phyloP scores from a whole-genome alignment of 768 basidiomycete species.

The Calocera viscosa region DNA sequence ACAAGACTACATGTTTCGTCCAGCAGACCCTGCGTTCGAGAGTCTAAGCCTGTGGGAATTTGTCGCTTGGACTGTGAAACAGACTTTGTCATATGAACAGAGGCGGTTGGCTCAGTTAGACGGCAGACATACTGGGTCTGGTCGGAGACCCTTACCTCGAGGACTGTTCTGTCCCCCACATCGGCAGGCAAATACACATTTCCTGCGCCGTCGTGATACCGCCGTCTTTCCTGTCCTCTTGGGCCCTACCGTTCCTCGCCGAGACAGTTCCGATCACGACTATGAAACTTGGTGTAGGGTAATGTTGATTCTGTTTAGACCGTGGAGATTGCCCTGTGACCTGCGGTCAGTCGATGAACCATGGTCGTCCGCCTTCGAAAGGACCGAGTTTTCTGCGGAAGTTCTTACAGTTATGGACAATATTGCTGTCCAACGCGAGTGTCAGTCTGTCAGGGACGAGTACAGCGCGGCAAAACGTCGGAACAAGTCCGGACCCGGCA shows the following conservation, averaged over 20 bases:
- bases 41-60: neutral
- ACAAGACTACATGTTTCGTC: no score
- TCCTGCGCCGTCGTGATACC: neutral
- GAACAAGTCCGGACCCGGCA: no score
- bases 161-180: no score
- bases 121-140: no score
- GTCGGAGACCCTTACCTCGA: no score
- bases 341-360: constrained; percentile 17
- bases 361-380: constrained; percentile 19
- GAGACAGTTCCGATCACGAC: neutral
- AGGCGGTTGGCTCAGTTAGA: neutral
- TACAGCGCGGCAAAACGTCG: no score
- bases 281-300: neutral
- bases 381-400: constrained; percentile 18
- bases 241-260: neutral
- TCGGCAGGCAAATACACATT: neutral
- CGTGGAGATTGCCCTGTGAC: constrained; percentile 22
- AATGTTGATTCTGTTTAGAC: constrained; percentile 14
- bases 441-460: no score
- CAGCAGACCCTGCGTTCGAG: no score
- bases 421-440: no score
- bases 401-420: no score
- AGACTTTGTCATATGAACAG: neutral
- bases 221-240: neutral
- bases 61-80: neutral